A percentile compares a stretch with the other conserved stretches of the same genome.
phyloP scores from a whole-genome alignment of 495 filamentous ascomycete species.

The Aspergillus baeticus region DNA sequence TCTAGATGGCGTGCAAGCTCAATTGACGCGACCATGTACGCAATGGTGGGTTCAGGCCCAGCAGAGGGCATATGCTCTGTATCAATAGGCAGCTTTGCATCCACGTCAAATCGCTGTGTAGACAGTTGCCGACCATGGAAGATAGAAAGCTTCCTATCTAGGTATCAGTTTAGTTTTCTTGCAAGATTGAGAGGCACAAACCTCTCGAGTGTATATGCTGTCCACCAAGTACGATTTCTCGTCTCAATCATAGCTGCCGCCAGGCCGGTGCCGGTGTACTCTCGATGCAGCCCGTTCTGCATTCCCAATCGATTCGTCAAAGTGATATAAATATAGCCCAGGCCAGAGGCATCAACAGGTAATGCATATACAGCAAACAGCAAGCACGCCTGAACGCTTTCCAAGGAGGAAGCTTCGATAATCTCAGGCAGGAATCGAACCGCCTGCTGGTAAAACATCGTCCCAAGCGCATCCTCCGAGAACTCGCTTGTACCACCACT shows the following conservation, averaged over 20 bases:
- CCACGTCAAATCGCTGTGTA: constrained; percentile 28
- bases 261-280: constrained; percentile 26
- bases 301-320: constrained; percentile 37
- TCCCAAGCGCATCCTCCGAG: constrained; percentile 39
- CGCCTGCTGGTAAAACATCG: constrained; percentile 39
- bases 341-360: constrained; percentile 36
- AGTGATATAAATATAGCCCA: constrained; percentile 38
- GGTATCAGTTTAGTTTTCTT: neutral
- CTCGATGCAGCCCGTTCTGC: constrained; percentile 44
- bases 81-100: constrained; percentile 26
- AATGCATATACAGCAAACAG: constrained; percentile 37
- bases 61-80: neutral
- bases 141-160: constrained; percentile 24
- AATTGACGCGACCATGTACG: constrained; percentile 14
- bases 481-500: constrained; percentile 11
- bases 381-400: constrained; percentile 42
- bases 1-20: constrained; percentile 26
- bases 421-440: constrained; percentile 40
- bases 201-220: constrained; percentile 36
- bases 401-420: constrained; percentile 36
- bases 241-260: constrained; percentile 28
- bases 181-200: constrained; percentile 1
- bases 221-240: constrained; percentile 43
- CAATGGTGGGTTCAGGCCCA: neutral
- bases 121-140: constrained; percentile 38